phyloP scores from a whole-genome alignment of 2,329 filamentous ascomycete species.

The Tolypocladium nubicola region DNA sequence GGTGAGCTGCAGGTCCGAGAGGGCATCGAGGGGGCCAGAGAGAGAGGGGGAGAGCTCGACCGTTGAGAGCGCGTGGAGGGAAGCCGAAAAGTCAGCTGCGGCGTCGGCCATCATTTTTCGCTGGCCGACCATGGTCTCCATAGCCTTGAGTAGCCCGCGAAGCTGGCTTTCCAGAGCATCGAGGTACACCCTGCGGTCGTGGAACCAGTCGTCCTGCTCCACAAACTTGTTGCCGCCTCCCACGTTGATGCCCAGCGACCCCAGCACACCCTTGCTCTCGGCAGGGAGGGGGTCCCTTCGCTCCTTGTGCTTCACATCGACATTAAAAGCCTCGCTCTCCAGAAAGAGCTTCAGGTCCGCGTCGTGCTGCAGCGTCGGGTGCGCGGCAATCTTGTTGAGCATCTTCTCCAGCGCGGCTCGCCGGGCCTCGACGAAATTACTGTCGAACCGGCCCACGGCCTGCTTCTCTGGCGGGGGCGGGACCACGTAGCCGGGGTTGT shows the following conservation, averaged over 20 bases:
- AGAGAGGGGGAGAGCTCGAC: conserved; percentile 86
- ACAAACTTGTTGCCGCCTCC: conserved; percentile 81
- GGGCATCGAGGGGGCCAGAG: conserved; percentile 77
- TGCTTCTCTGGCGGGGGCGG: conserved; percentile 97
- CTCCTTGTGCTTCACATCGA: conserved; percentile 97
- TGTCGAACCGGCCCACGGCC: conserved; percentile 90
- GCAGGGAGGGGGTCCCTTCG: conserved; percentile 74
- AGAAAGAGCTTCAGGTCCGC: conserved; percentile 91
- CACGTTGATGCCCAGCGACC: conserved; percentile 69
- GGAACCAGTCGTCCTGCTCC: conserved; percentile 99
- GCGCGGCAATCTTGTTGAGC: conserved; percentile 89
- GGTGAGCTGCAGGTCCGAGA: conserved; percentile 87
- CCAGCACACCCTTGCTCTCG: conserved; percentile 90
- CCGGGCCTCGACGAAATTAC: conserved; percentile 89
- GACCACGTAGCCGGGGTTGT: conserved; percentile 90
- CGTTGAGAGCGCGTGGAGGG: conserved; percentile 81
- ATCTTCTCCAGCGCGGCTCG: conserved; percentile 90
- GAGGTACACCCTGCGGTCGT: conserved; percentile 88
- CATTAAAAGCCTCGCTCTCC: conserved; percentile 90
- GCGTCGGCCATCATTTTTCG: conserved; percentile 90
- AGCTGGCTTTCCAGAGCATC: conserved; percentile 89
- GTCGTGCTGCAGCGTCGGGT: conserved; percentile 86
- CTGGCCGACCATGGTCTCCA: conserved; percentile 85
- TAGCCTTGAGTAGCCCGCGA: conserved; percentile 81
- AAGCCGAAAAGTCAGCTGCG: conserved; percentile 85